Base-by-base conservation (phyloP, 768 basidiomycete species). In the Lactifluus subvellereus region DNA sequence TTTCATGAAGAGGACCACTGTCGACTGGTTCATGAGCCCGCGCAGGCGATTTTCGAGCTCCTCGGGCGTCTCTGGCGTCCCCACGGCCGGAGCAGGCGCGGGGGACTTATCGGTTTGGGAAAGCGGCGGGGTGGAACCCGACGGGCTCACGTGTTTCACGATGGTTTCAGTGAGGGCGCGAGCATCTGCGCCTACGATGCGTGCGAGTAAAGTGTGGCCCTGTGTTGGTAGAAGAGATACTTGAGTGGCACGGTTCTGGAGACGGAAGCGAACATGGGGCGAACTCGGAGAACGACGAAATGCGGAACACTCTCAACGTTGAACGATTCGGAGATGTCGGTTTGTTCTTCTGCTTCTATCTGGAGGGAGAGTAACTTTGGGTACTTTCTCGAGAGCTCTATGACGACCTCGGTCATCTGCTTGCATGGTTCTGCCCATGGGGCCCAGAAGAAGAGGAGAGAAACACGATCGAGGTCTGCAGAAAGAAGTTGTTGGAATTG, bases 401-500 rank as follows among this genome's bases (percentile, higher is more conserved):
- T 63, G 18, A 89, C 83, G 37, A 94, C 84, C 49, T 85, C 78
- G 76, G 94, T 94, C 88, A 97, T 96, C 69, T 87, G 82, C 69
- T 81, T 80, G 79, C 95, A 98, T 45, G 94, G 94, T 65, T 84
- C 89, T 0, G 94, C 97, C 92, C 93, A 89, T 74, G 84, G 78
- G 48, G 95, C 91, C 89, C 94, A 95, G 74, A 98, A 99, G 76
- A 90, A 92, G 71, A 97, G 85, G 42, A 96, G 78, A 4, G 94
- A 94, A 27, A 96, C 82, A 22, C 90, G 79, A 20, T 82, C 75
- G 38, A 99, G 83, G 74, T 98, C 95, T 22, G 74, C 70, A 0
- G 85, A 86, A 52, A 98, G 84, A 9, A 91, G 74, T 7, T 76
- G 70, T 72, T 91, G 84, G 76, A 98, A 93, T 54, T 91, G 82